Percentiles rank a stretch among this genome's conserved stretches.
Evolutionary conservation across 345 rosid genomes (phyloP).

Genomic region (Erucastrum elatum): DNA sequence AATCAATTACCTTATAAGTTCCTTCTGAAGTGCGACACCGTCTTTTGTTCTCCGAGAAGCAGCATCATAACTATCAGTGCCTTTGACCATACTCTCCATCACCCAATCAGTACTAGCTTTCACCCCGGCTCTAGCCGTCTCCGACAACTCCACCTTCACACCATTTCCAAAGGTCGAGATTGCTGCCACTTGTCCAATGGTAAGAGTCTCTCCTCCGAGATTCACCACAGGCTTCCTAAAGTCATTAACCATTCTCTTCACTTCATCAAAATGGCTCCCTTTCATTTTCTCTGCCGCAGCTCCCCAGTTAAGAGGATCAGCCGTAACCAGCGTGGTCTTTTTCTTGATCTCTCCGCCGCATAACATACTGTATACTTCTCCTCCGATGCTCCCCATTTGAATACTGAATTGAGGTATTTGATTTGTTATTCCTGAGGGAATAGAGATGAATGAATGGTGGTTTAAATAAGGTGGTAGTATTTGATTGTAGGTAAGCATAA

Average conservation of each 20-base stretch:
- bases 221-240: conserved; percentile 56
- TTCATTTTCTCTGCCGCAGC: conserved; percentile 65
- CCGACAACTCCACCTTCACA: conserved; percentile 57
- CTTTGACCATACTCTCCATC: conserved; percentile 68
- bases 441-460: too few species aligned
- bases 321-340: neutral
- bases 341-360: conserved; percentile 32
- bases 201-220: conserved; percentile 71
- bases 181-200: conserved; percentile 72
- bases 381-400: conserved; percentile 24
- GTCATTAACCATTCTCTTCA: conserved; percentile 69
- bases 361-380: conserved; percentile 26
- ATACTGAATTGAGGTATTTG: neutral
- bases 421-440: too few species aligned
- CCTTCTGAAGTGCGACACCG: too few species aligned
- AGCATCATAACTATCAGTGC: conserved; percentile 67
- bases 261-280: conserved; percentile 87
- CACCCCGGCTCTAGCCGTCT: conserved; percentile 52
- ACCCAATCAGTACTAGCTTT: conserved; percentile 82
- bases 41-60: conserved; percentile 63
- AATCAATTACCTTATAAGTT: too few species aligned
- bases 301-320: conserved; percentile 75
- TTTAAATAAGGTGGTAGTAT: too few species aligned
- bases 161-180: conserved; percentile 41
- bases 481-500: too few species aligned